These are phyloP conservation scores for Eucalyptus camaldulensis DNA, from an alignment of 345 rosid species.

Conservation along the genomic window DNA sequence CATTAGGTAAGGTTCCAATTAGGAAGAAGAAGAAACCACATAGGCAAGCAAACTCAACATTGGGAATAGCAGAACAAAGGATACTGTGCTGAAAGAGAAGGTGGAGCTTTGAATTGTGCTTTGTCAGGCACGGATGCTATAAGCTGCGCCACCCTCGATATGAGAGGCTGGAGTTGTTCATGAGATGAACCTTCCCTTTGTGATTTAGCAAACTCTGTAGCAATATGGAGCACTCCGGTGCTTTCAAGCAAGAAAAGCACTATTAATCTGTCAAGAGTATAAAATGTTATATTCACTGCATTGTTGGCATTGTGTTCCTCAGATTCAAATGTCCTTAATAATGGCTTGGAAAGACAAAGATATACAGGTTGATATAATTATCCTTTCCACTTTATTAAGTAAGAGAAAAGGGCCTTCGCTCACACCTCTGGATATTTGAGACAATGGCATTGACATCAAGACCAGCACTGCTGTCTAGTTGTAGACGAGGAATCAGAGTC, in stretches of 20 bases:
- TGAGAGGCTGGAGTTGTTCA: constrained; percentile 18
- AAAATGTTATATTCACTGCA: not conserved
- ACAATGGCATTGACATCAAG: constrained; percentile 31
- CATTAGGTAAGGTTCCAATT: not conserved
- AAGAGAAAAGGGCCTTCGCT: not conserved
- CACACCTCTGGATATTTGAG: constrained; percentile 67
- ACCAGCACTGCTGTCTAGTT: constrained; percentile 9
- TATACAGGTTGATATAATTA: not conserved
- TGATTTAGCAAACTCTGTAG: constrained; percentile 32
- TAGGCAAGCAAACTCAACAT: not conserved
- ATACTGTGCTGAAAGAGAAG: constrained; percentile 83
- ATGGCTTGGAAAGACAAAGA: not conserved
- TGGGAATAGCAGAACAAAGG: constrained; percentile 19
- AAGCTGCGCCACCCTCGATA: constrained; percentile 61
- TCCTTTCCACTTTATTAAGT: not conserved
- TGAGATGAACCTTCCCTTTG: constrained; percentile 6
- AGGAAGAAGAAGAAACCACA: not conserved
- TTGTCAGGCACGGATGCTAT: constrained; percentile 87
- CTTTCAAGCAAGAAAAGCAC: constrained; percentile 71
- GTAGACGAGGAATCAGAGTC: constrained; percentile 59
- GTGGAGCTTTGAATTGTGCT: constrained; percentile 45
- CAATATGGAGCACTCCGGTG: constrained; percentile 50
- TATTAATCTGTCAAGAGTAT: constrained; percentile 44
- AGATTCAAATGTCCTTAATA: not conserved
- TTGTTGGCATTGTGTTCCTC: not conserved